phyloP scores from a whole-genome alignment of 176 grass and related monocot genomes.

The Neostapfia colusana region DNA sequence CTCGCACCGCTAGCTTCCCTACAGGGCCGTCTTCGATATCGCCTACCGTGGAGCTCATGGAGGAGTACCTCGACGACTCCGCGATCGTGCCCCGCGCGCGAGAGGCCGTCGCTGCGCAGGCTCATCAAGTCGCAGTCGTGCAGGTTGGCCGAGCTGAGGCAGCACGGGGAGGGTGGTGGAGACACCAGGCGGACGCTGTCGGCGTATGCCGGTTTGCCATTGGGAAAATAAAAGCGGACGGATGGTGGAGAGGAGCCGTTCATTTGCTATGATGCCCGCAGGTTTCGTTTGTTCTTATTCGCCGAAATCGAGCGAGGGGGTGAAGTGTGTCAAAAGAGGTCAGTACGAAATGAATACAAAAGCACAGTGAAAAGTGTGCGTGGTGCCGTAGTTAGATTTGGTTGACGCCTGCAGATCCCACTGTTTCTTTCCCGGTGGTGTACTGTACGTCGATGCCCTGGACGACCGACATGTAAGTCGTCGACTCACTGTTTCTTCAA shows the following conservation, averaged over 20 bases:
- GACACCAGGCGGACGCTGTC: constrained; percentile 40
- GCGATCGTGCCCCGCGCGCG: constrained; percentile 78
- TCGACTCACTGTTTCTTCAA: constrained; percentile 34
- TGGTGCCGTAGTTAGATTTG: constrained; percentile 29
- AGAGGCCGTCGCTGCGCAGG: constrained; percentile 57
- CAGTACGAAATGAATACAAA: constrained; percentile 20
- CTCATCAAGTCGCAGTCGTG: constrained; percentile 83
- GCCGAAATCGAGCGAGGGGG: constrained; percentile 22
- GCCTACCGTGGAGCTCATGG: constrained; percentile 75
- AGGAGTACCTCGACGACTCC: constrained; percentile 66
- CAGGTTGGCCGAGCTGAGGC: constrained; percentile 56
- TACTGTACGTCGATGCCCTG: constrained; percentile 35
- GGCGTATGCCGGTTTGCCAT: constrained; percentile 32
- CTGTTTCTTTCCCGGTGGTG: no score
- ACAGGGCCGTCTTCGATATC: constrained; percentile 69
- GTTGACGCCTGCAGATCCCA: constrained; percentile 16
- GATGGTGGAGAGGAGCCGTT: neutral
- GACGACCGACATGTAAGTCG: constrained; percentile 34
- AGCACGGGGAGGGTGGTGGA: neutral
- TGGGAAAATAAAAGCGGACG: neutral
- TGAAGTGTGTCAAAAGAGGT: constrained; percentile 11
- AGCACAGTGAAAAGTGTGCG: neutral
- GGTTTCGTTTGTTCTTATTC: constrained; percentile 5
- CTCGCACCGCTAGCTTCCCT: constrained; percentile 64
- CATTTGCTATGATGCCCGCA: neutral